These are phyloP conservation scores for Phytopythium ostracodes DNA, from an alignment of 352 stramenopile genomes.

Conservation along the genomic window DNA sequence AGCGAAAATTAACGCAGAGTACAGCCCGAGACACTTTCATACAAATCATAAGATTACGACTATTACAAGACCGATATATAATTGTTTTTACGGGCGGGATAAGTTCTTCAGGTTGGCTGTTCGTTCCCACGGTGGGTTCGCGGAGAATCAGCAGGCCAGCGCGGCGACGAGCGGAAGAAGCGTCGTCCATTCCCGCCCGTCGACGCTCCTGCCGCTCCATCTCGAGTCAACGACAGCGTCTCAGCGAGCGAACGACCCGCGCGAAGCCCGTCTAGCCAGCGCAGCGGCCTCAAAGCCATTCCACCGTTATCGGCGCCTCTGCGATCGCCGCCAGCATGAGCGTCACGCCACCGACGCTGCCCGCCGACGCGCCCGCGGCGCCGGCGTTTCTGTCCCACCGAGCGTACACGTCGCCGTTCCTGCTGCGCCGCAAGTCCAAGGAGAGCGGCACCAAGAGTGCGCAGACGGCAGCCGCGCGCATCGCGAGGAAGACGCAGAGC, in stretches of 20 bases:
- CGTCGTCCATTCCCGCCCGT: background rate
- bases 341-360: background rate
- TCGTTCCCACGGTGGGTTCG: background rate
- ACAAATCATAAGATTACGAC: background rate
- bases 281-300: background rate
- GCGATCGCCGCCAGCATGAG: background rate
- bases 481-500: constrained; percentile 45
- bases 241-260: background rate
- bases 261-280: no score
- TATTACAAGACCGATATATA: background rate
- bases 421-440: constrained; percentile 28
- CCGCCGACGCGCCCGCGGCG: background rate
- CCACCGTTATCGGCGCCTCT: background rate
- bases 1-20: background rate
- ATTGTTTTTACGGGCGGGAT: no score
- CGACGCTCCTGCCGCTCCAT: background rate
- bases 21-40: background rate
- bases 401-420: constrained; percentile 64
- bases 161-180: background rate
- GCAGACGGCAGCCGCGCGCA: constrained; percentile 13
- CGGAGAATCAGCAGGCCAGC: background rate
- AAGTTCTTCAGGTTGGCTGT: no score
- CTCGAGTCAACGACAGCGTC: background rate
- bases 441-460: constrained; percentile 16
- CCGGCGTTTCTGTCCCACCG: constrained; percentile 15